phyloP scores from a whole-genome alignment of 768 basidiomycete genomes.

The Xanthoconium stramineum region DNA sequence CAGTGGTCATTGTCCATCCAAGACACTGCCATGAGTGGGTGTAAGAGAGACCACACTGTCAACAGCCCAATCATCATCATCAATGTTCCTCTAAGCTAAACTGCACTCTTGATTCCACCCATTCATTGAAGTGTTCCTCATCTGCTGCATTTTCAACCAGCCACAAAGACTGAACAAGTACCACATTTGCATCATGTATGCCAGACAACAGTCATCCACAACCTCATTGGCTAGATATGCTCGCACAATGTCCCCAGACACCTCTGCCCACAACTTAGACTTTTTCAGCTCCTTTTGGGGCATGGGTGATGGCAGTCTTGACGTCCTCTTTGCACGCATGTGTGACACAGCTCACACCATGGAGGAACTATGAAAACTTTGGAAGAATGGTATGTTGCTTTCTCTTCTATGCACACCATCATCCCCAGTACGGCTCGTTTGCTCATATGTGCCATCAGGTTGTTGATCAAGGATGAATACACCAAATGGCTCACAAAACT shows the following conservation, averaged over 20 bases:
- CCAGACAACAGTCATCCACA: conserved; percentile 76
- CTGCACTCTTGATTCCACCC: background rate
- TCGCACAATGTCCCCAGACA: conserved; percentile 47
- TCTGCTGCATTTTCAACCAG: conserved; percentile 14
- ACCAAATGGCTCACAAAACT: conserved; percentile 80
- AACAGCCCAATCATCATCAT: background rate
- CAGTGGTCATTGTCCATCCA: background rate
- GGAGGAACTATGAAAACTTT: conserved; percentile 84
- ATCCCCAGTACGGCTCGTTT: background rate
- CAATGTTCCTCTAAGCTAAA: background rate
- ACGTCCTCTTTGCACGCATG: conserved; percentile 88
- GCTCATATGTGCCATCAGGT: conserved; percentile 42
- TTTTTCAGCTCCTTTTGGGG: conserved; percentile 99
- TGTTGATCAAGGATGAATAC: conserved; percentile 92
- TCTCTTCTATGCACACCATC: background rate
- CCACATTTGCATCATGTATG: conserved; percentile 48
- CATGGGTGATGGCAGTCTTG: conserved; percentile 66
- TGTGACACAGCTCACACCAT: conserved; percentile 80
- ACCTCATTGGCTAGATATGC: conserved; percentile 75
- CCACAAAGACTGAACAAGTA: conserved; percentile 13
- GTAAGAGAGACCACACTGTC: conserved; percentile 5
- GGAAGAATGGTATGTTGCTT: conserved; percentile 79
- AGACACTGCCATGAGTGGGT: conserved; percentile 19
- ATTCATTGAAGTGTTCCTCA: conserved; percentile 14
- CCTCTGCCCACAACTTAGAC: conserved; percentile 57